These are phyloP conservation scores for Omphalea diandra DNA, from an alignment of 441 rosid species.

Conservation along the genomic window DNA sequence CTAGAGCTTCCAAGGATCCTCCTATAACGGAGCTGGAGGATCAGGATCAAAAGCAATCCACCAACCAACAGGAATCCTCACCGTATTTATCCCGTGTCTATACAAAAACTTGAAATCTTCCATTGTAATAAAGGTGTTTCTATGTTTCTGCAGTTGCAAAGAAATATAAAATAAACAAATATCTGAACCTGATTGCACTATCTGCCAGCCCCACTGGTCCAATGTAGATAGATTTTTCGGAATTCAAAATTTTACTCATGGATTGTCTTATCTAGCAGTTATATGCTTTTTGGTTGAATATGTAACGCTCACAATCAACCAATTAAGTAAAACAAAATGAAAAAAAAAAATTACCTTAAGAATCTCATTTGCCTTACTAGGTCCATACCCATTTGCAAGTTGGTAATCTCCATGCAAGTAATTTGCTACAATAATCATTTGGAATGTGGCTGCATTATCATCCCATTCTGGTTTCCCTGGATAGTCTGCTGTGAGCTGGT, in stretches of 20 bases:
- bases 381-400: slow-evolving; percentile 69
- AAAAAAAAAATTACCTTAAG: slow-evolving; percentile 44
- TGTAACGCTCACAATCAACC: background rate
- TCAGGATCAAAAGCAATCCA: slow-evolving; percentile 76
- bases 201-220: slow-evolving; percentile 5
- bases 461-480: slow-evolving; percentile 69
- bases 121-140: slow-evolving; percentile 51
- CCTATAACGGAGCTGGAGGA: slow-evolving; percentile 72
- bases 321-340: background rate
- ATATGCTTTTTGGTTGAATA: background rate
- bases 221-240: background rate
- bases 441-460: slow-evolving; percentile 65
- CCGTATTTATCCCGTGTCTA: slow-evolving; percentile 63
- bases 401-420: slow-evolving; percentile 79
- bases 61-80: slow-evolving; percentile 85
- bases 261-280: background rate
- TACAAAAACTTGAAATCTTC: slow-evolving; percentile 62
- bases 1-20: slow-evolving; percentile 67
- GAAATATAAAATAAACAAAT: background rate
- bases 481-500: slow-evolving; percentile 64
- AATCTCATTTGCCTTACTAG: slow-evolving; percentile 53
- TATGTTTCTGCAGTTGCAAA: slow-evolving; percentile 51
- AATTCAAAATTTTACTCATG: background rate
- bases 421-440: slow-evolving; percentile 54
- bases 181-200: slow-evolving; percentile 1